These are phyloP conservation scores for Skeletonema grethae DNA, from an alignment of 108 stramenopile species.

Conservation along the genomic window DNA sequence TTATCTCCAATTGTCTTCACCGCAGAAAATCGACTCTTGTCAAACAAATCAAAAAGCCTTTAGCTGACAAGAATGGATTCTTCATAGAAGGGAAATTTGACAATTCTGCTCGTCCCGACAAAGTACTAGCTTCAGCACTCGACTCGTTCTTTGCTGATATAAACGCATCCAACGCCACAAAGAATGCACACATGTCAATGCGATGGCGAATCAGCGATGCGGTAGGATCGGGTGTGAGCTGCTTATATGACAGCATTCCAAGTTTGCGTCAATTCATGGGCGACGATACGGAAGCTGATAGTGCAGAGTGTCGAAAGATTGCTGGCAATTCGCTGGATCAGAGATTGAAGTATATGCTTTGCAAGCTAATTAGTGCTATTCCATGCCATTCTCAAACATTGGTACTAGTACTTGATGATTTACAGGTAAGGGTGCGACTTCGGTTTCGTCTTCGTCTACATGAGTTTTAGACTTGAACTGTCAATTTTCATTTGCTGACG, in stretches of 20 bases:
- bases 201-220: slow-evolving; percentile 33
- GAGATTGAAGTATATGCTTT: slow-evolving; percentile 24
- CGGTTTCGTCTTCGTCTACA: background rate
- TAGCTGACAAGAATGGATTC: slow-evolving; percentile 12
- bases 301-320: background rate
- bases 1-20: background rate
- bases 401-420: slow-evolving; percentile 29
- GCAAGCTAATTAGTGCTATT: slow-evolving; percentile 39
- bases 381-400: slow-evolving; percentile 20
- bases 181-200: slow-evolving; percentile 20
- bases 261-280: slow-evolving; percentile 13
- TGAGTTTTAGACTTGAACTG: background rate
- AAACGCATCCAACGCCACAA: background rate
- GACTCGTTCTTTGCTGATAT: slow-evolving; percentile 11
- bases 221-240: slow-evolving; percentile 17
- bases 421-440: slow-evolving; percentile 6
- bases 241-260: slow-evolving; percentile 25
- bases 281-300: background rate
- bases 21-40: slow-evolving; percentile 31
- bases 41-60: slow-evolving; percentile 26
- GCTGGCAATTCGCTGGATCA: background rate
- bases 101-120: slow-evolving; percentile 23
- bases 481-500: background rate
- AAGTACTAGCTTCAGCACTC: slow-evolving; percentile 18
- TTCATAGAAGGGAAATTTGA: slow-evolving; percentile 37